A percentile compares a stretch with the other conserved stretches of the same genome.
Evolutionary conservation across 2,329 filamentous ascomycete genomes (phyloP).

Genomic region (Fusarium sp.): DNA sequence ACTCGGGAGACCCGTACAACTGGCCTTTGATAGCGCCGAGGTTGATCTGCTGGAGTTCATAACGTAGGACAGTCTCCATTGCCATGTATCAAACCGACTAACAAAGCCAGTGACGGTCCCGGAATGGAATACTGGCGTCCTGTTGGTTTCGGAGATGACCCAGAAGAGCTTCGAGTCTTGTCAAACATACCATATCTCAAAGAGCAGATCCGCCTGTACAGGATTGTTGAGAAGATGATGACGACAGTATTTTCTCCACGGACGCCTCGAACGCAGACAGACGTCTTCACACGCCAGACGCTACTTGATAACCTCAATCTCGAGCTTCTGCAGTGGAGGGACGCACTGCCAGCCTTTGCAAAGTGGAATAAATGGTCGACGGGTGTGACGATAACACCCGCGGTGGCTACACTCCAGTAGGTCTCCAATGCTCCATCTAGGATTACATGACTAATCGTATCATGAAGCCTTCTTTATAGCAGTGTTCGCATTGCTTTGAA

Average conservation of each 20-base stretch:
- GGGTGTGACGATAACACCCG: background rate
- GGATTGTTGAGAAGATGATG: constrained; percentile 5
- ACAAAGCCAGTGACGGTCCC: background rate
- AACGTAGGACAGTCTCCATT: background rate
- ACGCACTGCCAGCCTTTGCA: background rate
- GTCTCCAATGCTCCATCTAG: background rate
- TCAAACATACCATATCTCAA: constrained; percentile 7
- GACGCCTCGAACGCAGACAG: background rate
- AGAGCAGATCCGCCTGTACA: constrained; percentile 1
- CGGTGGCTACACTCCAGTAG: background rate
- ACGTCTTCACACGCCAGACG: background rate
- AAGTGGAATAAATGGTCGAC: constrained; percentile 2
- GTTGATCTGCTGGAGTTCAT: background rate
- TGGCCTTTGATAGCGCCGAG: background rate
- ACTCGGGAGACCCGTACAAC: background rate
- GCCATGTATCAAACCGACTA: fast-evolving
- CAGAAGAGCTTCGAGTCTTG: background rate
- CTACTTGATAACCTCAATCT: background rate
- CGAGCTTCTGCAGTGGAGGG: background rate
- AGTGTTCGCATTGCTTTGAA: background rate
- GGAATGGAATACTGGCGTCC: constrained; percentile 1
- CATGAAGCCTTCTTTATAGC: background rate
- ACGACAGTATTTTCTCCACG: background rate
- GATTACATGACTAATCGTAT: background rate
- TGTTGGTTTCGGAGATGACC: background rate